Percentiles rank a stretch among this genome's conserved stretches.
phyloP scores from a whole-genome alignment of 768 basidiomycete species.

The Mrakia hoshinonis region DNA sequence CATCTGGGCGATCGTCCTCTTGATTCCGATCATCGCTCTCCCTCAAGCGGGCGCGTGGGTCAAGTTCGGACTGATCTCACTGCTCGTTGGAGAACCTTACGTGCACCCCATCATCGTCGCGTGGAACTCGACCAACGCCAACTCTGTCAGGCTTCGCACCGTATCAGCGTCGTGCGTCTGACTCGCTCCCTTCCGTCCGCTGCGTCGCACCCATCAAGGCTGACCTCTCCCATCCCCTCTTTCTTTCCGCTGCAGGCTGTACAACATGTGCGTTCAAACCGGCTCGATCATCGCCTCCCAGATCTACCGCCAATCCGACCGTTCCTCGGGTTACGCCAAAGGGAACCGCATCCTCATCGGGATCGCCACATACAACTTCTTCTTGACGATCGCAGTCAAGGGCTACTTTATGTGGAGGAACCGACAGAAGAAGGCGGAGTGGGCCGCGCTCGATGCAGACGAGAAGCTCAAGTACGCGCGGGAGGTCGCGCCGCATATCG shows the following conservation, averaged over 20 bases:
- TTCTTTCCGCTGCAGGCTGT: constrained; percentile 24
- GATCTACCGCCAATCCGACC: constrained; percentile 51
- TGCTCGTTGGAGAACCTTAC: constrained; percentile 50
- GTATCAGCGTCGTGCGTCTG: not conserved
- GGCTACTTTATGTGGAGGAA: constrained; percentile 2
- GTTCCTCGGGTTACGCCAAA: not conserved
- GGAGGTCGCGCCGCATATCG: not conserved
- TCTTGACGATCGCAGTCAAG: not conserved
- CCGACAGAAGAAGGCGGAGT: not conserved
- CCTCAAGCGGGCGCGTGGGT: constrained; percentile 33
- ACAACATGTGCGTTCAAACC: constrained; percentile 14
- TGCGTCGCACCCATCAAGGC: constrained; percentile 15
- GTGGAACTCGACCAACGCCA: constrained; percentile 40
- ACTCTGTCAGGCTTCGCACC: constrained; percentile 21
- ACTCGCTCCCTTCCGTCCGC: not conserved
- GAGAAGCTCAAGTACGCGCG: not conserved
- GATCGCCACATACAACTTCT: not conserved
- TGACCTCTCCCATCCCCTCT: not conserved
- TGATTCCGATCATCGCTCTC: constrained; percentile 50
- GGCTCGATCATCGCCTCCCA: constrained; percentile 13
- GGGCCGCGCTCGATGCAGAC: not conserved
- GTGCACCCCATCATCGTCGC: constrained; percentile 34
- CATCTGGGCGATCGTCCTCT: constrained; percentile 54
- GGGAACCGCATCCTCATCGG: not conserved
- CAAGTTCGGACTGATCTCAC: constrained; percentile 31